These are phyloP conservation scores for Candida sanyiensis DNA, from an alignment of 805 yeast genomes.

Conservation along the genomic window DNA sequence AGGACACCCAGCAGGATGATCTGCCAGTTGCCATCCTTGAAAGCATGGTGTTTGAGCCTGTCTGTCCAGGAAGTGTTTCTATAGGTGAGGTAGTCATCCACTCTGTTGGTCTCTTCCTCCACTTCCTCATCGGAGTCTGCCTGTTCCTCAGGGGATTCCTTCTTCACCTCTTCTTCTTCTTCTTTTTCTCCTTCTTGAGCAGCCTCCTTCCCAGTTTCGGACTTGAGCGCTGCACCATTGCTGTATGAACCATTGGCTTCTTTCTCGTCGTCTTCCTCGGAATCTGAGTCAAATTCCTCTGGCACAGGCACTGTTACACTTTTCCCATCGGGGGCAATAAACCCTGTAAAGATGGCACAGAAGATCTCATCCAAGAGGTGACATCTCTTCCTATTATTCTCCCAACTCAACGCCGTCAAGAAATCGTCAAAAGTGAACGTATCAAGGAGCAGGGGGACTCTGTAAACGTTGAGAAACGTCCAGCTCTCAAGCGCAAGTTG, in stretches of 20 bases:
- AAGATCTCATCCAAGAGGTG: constrained; percentile 59
- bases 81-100: constrained; percentile 43
- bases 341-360: constrained; percentile 54
- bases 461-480: constrained; percentile 70
- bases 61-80: constrained; percentile 72
- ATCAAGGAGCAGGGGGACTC: constrained; percentile 57
- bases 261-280: constrained; percentile 13
- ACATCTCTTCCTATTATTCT: constrained; percentile 45
- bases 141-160: neutral
- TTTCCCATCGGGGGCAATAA: constrained; percentile 42
- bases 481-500: constrained; percentile 58
- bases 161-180: constrained; percentile 24
- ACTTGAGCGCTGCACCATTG: constrained; percentile 9
- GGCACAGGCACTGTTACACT: constrained; percentile 28
- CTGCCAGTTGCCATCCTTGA: constrained; percentile 84
- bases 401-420: constrained; percentile 40
- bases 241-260: neutral
- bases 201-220: constrained; percentile 22
- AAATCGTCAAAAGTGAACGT: constrained; percentile 78
- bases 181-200: constrained; percentile 17
- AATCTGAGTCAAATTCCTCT: constrained; percentile 23
- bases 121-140: constrained; percentile 10
- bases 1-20: constrained; percentile 69
- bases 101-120: constrained; percentile 21
- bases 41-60: constrained; percentile 64